Percentiles rank a stretch among this genome's conserved stretches.
Evolutionary conservation across 768 basidiomycete genomes (phyloP).

Genomic region (Tricholoma saponaceum): DNA sequence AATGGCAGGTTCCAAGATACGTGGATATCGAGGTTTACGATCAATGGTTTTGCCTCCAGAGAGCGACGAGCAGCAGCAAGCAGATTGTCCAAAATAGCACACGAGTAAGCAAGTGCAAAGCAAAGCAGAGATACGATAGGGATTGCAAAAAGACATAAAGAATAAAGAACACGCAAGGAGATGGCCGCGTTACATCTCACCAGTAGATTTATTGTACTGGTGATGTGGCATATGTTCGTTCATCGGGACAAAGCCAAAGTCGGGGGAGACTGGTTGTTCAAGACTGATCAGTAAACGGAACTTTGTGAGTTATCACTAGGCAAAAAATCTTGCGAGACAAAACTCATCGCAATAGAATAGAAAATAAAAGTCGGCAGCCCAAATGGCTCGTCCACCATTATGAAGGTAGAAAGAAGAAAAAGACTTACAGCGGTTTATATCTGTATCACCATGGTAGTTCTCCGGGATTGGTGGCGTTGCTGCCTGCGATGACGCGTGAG

Average conservation of each 20-base stretch:
- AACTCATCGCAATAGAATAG: not conserved
- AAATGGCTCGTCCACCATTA: not conserved
- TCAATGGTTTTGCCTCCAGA: conserved; percentile 6
- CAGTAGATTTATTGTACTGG: conserved; percentile 55
- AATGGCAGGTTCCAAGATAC: conserved; percentile 30
- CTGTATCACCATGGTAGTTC: conserved; percentile 62
- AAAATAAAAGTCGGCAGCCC: not conserved
- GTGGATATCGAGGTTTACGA: conserved; percentile 18
- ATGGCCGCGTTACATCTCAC: conserved; percentile 39
- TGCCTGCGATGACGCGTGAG: conserved; percentile 75
- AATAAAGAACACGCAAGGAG: conserved; percentile 8
- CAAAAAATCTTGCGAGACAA: conserved; percentile 6
- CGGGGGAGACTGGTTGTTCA: conserved; percentile 65
- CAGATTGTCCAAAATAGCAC: not conserved
- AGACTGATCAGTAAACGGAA: conserved; percentile 45
- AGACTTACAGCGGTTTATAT: conserved; percentile 82
- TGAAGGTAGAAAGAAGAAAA: conserved; percentile 2
- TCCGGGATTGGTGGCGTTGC: conserved; percentile 77
- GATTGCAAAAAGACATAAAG: conserved; percentile 7
- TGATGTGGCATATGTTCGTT: conserved; percentile 63
- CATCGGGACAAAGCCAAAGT: conserved; percentile 82
- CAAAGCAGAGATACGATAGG: not conserved
- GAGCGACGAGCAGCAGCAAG: conserved; percentile 5
- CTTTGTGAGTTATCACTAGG: conserved; percentile 27
- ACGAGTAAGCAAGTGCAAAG: not conserved